These are phyloP conservation scores for Colletotrichum sp. DNA, from an alignment of 2,329 filamentous ascomycete species.

Conservation along the genomic window DNA sequence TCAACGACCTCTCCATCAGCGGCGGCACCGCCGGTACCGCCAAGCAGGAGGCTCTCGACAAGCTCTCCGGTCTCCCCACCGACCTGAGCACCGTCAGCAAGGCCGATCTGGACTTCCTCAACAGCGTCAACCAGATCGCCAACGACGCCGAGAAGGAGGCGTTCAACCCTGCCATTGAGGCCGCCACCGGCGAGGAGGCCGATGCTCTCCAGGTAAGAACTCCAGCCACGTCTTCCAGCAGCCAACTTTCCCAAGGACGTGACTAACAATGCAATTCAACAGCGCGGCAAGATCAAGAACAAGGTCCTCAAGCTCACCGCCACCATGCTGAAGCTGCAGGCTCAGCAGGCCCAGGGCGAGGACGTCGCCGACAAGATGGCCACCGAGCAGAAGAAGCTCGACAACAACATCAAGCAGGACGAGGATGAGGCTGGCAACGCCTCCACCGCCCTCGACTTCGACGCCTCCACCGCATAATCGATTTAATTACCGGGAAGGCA, in stretches of 20 bases:
- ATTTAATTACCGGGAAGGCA: background rate
- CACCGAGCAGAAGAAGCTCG: conserved; percentile 54
- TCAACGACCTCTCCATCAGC: conserved; percentile 52
- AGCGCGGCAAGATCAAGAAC: conserved; percentile 64
- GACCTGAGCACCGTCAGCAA: conserved; percentile 49
- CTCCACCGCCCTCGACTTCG: conserved; percentile 35
- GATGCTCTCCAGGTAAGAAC: conserved; percentile 49
- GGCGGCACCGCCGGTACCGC: conserved; percentile 50
- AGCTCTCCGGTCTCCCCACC: conserved; percentile 39
- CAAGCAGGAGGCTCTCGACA: conserved; percentile 44
- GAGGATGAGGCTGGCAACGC: conserved; percentile 49
- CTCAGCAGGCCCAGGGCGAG: conserved; percentile 55
- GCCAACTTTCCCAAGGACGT: background rate
- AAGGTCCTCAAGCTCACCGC: conserved; percentile 63
- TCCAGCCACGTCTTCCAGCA: background rate
- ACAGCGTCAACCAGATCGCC: conserved; percentile 55
- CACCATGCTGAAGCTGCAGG: conserved; percentile 53
- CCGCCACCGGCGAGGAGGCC: conserved; percentile 47
- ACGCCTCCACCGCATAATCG: conserved; percentile 13
- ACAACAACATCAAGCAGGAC: conserved; percentile 58
- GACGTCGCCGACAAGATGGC: conserved; percentile 49
- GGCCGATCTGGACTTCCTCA: conserved; percentile 53
- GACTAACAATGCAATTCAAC: background rate
- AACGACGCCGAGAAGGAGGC: conserved; percentile 57
- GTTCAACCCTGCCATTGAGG: conserved; percentile 60